Conservation (phyloP, 345 rosid genomes). For the Syzygium aromaticum region DNA sequence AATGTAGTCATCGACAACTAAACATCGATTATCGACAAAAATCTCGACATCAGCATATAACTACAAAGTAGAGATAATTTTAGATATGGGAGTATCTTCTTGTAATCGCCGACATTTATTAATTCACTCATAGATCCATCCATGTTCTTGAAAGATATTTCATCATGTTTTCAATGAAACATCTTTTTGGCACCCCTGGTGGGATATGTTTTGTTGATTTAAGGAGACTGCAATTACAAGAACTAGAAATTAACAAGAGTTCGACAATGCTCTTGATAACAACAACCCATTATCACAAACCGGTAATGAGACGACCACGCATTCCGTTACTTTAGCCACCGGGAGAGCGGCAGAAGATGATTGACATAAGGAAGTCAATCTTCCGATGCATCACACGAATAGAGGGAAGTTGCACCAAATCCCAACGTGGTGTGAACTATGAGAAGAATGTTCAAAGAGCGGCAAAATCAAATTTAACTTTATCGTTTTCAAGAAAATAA, state of each 20-base stretch:
- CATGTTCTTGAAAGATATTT: no score
- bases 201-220: not conserved
- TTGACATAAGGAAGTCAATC: not conserved
- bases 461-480: not conserved
- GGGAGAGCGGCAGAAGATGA: not conserved
- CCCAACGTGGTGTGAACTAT: not conserved
- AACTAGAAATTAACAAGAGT: not conserved
- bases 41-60: not conserved
- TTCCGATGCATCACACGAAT: not conserved
- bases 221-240: not conserved
- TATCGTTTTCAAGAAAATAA: not conserved
- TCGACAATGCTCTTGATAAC: rapidly evolving
- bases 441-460: not conserved
- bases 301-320: not conserved
- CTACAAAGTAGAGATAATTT: no score
- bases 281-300: not conserved
- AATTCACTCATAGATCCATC: not conserved
- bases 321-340: no score
- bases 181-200: rapidly evolving
- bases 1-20: not conserved
- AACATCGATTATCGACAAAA: not conserved
- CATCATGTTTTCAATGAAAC: not conserved
- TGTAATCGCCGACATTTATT: not conserved
- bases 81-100: no score
- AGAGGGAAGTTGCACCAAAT: not conserved